Evolutionary conservation across 192 early-diverging fungal species (phyloP), one percentile per base, ranked within the genome.

Genomic region (Dimargaris cristalligena): DNA sequence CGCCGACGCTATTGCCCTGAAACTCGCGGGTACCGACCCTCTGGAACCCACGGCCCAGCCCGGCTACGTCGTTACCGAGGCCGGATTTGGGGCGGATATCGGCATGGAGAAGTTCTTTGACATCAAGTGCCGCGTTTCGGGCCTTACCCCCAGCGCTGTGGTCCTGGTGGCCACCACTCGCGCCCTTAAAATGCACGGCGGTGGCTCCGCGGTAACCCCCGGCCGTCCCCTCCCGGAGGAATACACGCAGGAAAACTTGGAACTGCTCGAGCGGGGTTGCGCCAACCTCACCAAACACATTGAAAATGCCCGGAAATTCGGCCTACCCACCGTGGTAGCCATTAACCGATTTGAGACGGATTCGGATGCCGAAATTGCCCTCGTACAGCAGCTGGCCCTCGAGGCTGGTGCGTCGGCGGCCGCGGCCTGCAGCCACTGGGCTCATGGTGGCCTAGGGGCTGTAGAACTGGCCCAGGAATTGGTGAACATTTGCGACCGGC

Each of bases 31-130:
- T 41, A 80, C 82, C 18, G 76, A 74, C 34, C 28, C 71, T 1
- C 72, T 72, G 25, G 70, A 73, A 0, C 51, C 63, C 14, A 65
- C 63, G 11, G 65, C 50, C 44, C 66, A 71, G 46, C 70, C 71
- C 38, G 95, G 95, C 10, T 97, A 87, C 60, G 92, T 95, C 31
- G 81, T 97, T 34, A 99, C 95, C 33, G 95, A 99, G 72, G 92
- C 94, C n/a, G 95, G 95, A 18, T 99, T 99, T 65, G 95, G 95
- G 26, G 95, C 95, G 11, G 95, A 99, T 73, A 99, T 99, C 71
- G 95, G 95, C 35, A 94, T 97, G 87, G 95, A 99, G 63, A 99
- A 99, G 72, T 90, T 90, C 74, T 92, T 97, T 75, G 87, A 99
- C 74, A 97, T 99, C 76, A 99, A 99, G 70, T 99, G 95, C 69